A percentile compares a stretch with the other conserved stretches of the same genome.
These are phyloP conservation scores for Botrytis medusae DNA, from an alignment of 2,329 filamentous ascomycete genomes.

Conservation along the genomic window DNA sequence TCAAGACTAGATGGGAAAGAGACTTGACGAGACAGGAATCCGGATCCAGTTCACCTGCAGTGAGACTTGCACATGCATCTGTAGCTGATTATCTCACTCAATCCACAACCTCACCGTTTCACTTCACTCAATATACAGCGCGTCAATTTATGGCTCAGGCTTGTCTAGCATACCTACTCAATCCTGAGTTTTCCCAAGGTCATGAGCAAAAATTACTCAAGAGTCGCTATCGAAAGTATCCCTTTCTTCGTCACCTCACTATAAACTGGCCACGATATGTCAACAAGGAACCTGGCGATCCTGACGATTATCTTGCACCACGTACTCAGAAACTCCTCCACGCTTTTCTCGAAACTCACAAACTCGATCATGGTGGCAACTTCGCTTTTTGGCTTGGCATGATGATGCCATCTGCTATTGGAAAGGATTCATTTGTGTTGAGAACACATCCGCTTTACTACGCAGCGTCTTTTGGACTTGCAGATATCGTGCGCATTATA, in stretches of 20 bases:
- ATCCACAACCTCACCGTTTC: slow-evolving; percentile 24
- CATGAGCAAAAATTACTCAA: background rate
- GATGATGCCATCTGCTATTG: slow-evolving; percentile 24
- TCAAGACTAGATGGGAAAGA: slow-evolving; percentile 1
- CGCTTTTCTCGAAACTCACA: slow-evolving; percentile 28
- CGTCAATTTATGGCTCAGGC: slow-evolving; percentile 27
- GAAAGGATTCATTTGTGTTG: slow-evolving; percentile 10
- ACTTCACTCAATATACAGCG: slow-evolving; percentile 25
- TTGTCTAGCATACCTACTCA: slow-evolving; percentile 29
- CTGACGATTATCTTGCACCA: slow-evolving; percentile 21
- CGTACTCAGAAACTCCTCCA: slow-evolving; percentile 24
- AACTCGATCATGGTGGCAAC: slow-evolving; percentile 27
- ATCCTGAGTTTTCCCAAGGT: slow-evolving; percentile 24
- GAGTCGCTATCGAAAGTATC: slow-evolving; percentile 20
- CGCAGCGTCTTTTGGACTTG: slow-evolving; percentile 31
- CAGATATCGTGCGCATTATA: slow-evolving; percentile 27
- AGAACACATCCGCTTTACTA: slow-evolving; percentile 32
- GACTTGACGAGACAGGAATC: background rate
- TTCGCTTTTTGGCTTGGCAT: slow-evolving; percentile 30
- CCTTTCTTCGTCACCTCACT: slow-evolving; percentile 27
- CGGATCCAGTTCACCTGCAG: slow-evolving; percentile 1
- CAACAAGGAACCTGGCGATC: slow-evolving; percentile 4
- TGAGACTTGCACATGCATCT: slow-evolving; percentile 31
- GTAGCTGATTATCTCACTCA: slow-evolving; percentile 31
- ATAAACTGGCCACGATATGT: slow-evolving; percentile 24